These are phyloP conservation scores for Massospora cicadina DNA, from an alignment of 371 early-diverging fungal species.

Conservation along the genomic window DNA sequence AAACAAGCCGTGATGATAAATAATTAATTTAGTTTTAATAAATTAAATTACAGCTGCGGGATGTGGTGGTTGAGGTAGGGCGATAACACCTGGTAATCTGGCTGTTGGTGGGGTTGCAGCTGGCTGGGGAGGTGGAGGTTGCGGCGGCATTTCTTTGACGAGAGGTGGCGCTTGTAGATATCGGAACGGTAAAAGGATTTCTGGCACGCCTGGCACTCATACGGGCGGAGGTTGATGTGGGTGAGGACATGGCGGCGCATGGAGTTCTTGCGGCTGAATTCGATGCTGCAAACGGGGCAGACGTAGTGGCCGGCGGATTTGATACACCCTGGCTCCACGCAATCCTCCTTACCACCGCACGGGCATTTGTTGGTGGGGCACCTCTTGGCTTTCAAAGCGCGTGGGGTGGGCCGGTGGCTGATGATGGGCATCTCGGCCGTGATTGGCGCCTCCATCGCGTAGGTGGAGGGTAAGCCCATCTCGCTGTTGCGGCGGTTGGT, in stretches of 20 bases:
- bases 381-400: slow-evolving; percentile 4
- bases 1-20: not conserved
- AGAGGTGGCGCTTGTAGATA: slow-evolving; percentile 10
- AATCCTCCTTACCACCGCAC: slow-evolving; percentile 9
- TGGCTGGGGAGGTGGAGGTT: not conserved
- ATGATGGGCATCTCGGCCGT: not conserved
- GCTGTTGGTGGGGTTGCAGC: not conserved
- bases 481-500: not conserved
- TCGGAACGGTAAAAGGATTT: slow-evolving; percentile 10
- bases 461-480: not conserved
- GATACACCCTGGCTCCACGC: slow-evolving; percentile 1
- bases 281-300: slow-evolving; percentile 9
- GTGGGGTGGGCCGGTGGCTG: not conserved
- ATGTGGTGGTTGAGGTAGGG: not conserved
- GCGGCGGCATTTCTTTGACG: slow-evolving; percentile 6
- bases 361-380: slow-evolving; percentile 9
- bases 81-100: not conserved
- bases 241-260: slow-evolving; percentile 11
- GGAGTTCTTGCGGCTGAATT: slow-evolving; percentile 9
- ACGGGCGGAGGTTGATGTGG: slow-evolving; percentile 11
- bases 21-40: not conserved
- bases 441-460: not conserved
- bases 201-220: slow-evolving; percentile 6
- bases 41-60: not conserved
- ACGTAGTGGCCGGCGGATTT: slow-evolving; percentile 6